phyloP scores from a whole-genome alignment of 2,329 filamentous ascomycete species.

The Neocucurbitaria cava region DNA sequence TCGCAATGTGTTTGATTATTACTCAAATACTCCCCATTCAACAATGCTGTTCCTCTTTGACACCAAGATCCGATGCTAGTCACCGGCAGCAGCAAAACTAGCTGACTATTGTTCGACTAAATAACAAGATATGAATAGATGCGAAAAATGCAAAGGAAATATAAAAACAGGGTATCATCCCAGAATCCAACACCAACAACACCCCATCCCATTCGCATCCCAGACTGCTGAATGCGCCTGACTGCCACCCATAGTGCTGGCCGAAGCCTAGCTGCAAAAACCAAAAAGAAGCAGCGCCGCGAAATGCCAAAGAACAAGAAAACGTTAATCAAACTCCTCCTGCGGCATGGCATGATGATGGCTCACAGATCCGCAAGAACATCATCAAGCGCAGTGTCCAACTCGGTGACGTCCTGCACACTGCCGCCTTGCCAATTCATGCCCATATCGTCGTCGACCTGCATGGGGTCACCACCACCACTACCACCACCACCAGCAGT shows the following conservation, averaged over 20 bases:
- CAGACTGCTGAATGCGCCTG: neutral
- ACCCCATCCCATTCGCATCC: too few relatives aligned
- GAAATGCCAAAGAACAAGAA: constrained; percentile 4
- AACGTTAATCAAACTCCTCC: neutral
- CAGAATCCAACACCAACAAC: constrained; percentile 8
- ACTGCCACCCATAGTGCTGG: neutral
- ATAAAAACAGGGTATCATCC: constrained; percentile 25
- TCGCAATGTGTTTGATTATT: too few relatives aligned
- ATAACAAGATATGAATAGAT: too few relatives aligned
- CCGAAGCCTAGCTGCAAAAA: neutral
- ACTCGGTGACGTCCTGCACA: constrained; percentile 33
- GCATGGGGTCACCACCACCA: constrained; percentile 30
- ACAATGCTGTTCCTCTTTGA: too few relatives aligned
- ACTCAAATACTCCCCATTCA: too few relatives aligned
- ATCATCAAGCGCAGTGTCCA: constrained; percentile 50
- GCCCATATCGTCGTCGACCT: constrained; percentile 45
- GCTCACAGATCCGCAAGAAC: constrained; percentile 34
- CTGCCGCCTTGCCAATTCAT: constrained; percentile 50
- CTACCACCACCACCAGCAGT: too few relatives aligned
- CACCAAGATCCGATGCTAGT: too few relatives aligned
- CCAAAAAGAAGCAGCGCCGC: too few relatives aligned
- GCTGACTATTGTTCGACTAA: too few relatives aligned
- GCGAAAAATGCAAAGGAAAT: too few relatives aligned
- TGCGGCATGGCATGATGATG: neutral
- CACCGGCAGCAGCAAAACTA: too few relatives aligned